Evolutionary conservation across 345 rosid genomes (phyloP), one percentile per base, ranked within the genome.

Genomic region (Toxicodendron radicans): DNA sequence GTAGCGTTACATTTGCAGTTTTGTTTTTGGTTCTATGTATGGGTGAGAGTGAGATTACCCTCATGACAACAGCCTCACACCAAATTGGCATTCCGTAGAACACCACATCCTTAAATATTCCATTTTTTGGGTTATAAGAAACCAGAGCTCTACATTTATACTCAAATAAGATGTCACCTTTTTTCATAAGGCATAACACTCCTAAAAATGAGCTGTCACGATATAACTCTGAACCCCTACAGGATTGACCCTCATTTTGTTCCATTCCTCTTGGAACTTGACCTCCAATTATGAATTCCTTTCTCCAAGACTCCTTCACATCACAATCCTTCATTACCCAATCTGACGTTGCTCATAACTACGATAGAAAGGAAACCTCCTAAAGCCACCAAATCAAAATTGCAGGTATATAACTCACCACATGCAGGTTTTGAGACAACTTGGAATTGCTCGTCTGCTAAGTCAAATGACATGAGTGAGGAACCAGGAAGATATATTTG

Each of bases 141-240:
- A 84, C 91, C 70, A 93, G 75, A 73, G 80, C 89, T 83, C 89
- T 83, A 77, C 84, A 81, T 84, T 81, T 89, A 32, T 90, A 89
- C 88, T 91, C 92, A 88, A 91, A 57, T 87, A 91, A 73, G 21
- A 93, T 72, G 75, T 89, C 88, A 8, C 93, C 90, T 51, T 85
- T 85, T 75, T 89, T 86, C 78, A 89, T 56, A 18, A 81, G 64
- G 73, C 92, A 81, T 10, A 93, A 59, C 89, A 32, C 94, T 60
- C 65, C 81, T 83, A 66, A 76, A 14, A 1, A 18, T 21, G 27
- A 1, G 45, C 49, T 5, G 11, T 27, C 52, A 1, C 13, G 3
- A 20, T 43, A 48, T 18, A 30, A 20, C 61, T 64, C 65, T 57
- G 46, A 4, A 46, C 53, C 43, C 10, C 53, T 8, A 7, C 27